Conservation (phyloP, 495 filamentous ascomycete genomes). For the Durotheca rogersii region DNA sequence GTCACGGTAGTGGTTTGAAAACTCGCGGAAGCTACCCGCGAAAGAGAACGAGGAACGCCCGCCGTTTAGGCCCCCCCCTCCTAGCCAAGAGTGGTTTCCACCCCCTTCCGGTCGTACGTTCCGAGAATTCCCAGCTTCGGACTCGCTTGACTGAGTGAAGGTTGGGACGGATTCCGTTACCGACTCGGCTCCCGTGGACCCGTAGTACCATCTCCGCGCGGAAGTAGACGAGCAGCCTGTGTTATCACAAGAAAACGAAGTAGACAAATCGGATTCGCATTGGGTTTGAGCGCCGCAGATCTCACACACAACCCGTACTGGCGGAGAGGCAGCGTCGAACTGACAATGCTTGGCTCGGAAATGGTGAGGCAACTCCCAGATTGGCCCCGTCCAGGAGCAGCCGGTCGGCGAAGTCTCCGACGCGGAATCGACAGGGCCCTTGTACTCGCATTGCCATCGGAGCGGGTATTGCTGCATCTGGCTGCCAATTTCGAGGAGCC, state of each 20-base stretch:
- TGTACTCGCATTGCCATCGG: conserved; percentile 34
- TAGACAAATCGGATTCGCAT: background rate
- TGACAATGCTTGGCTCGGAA: conserved; percentile 20
- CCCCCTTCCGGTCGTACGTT: conserved; percentile 7
- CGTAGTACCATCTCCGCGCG: conserved; percentile 23
- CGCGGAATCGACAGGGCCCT: conserved; percentile 10
- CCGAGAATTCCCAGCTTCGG: conserved; percentile 18
- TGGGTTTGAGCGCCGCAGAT: conserved; percentile 11
- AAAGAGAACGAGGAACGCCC: background rate
- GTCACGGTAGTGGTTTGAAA: conserved; percentile 1
- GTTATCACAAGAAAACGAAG: conserved; percentile 5
- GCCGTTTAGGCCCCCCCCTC: conserved; percentile 6
- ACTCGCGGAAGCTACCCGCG: conserved; percentile 1
- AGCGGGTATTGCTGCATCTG: conserved; percentile 12
- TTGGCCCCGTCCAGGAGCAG: conserved; percentile 29
- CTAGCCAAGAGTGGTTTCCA: conserved; percentile 10
- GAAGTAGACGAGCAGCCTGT: conserved; percentile 5
- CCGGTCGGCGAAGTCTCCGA: conserved; percentile 18
- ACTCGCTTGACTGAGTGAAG: conserved; percentile 17
- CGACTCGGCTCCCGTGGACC: conserved; percentile 19
- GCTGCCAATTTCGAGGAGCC: conserved; percentile 29
- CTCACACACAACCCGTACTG: conserved; percentile 19
- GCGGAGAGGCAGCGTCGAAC: conserved; percentile 8
- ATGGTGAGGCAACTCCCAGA: conserved; percentile 15
- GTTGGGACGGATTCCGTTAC: conserved; percentile 2